phyloP scores from a whole-genome alignment of 108 stramenopile genomes.

The Discostella stelligeroides region DNA sequence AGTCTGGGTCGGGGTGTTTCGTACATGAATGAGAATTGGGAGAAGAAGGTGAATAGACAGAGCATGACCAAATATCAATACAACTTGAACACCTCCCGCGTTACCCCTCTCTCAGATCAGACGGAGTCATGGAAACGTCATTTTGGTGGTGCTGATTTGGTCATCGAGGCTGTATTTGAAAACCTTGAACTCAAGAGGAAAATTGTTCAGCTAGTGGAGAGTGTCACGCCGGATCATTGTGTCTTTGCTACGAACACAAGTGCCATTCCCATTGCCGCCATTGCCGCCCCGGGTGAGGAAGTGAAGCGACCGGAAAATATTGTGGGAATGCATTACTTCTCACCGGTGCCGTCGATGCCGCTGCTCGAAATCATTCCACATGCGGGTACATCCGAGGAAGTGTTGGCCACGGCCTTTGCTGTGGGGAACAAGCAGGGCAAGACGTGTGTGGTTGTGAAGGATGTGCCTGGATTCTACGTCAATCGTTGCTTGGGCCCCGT shows the following conservation, averaged over 20 bases:
- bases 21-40: conserved; percentile 94
- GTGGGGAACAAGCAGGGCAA: conserved; percentile 99
- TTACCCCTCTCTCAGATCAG: conserved; percentile 91
- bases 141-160: conserved; percentile 90
- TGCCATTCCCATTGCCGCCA: conserved; percentile 96
- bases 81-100: conserved; percentile 86
- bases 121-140: conserved; percentile 76
- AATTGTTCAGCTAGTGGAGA: conserved; percentile 92
- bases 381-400: conserved; percentile 81
- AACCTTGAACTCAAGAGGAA: conserved; percentile 94
- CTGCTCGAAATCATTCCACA: conserved; percentile 98
- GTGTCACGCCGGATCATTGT: conserved; percentile 89
- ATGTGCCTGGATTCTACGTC: conserved; percentile 99
- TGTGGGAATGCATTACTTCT: conserved; percentile 99
- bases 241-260: conserved; percentile 99
- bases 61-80: conserved; percentile 92
- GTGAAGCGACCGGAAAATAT: conserved; percentile 92
- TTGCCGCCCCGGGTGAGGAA: conserved; percentile 83
- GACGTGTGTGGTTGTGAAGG: conserved; percentile 97
- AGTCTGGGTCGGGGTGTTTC: conserved; percentile 82
- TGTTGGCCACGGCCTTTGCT: conserved; percentile 91
- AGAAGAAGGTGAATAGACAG: conserved; percentile 90
- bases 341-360: conserved; percentile 98
- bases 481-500: conserved; percentile 99
- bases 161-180: conserved; percentile 99